phyloP scores from a whole-genome alignment of 2,329 filamentous ascomycete genomes.

The Microcyclosporella mali region DNA sequence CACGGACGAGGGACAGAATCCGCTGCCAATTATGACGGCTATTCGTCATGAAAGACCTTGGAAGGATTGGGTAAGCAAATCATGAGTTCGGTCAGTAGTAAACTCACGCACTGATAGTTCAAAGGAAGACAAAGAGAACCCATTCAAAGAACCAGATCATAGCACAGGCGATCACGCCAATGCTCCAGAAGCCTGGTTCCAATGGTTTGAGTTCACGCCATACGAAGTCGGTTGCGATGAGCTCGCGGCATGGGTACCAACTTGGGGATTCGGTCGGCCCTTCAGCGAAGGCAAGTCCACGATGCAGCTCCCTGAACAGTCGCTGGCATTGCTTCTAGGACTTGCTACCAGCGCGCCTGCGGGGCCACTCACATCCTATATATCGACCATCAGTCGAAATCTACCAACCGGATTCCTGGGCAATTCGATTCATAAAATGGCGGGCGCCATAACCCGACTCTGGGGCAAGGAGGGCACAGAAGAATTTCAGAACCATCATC shows the following conservation, averaged over 20 bases:
- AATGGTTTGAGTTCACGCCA: conserved; percentile 33
- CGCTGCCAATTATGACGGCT: conserved; percentile 26
- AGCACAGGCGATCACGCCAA: conserved; percentile 24
- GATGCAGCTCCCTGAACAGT: conserved; percentile 31
- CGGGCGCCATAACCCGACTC: conserved; percentile 22
- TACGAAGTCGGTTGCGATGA: conserved; percentile 34
- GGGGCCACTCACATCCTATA: conserved; percentile 30
- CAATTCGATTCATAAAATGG: conserved; percentile 25
- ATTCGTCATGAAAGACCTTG: conserved; percentile 27
- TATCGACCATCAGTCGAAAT: conserved; percentile 30
- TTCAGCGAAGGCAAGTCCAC: conserved; percentile 30
- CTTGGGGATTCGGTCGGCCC: conserved; percentile 33
- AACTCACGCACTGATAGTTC: no score
- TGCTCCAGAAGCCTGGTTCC: conserved; percentile 33
- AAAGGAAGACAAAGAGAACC: conserved; percentile 20
- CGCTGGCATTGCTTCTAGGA: conserved; percentile 29
- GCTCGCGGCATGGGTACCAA: conserved; percentile 32
- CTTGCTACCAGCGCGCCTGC: conserved; percentile 31
- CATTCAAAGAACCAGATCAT: conserved; percentile 25
- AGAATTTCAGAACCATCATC: conserved; percentile 32
- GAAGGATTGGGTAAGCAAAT: conserved; percentile 20
- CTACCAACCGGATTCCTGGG: conserved; percentile 29
- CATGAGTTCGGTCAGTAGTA: no score
- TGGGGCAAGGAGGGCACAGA: conserved; percentile 32
- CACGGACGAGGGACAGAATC: conserved; percentile 22